phyloP scores from a whole-genome alignment of 495 filamentous ascomycete species.

The Xylaria cubensis region DNA sequence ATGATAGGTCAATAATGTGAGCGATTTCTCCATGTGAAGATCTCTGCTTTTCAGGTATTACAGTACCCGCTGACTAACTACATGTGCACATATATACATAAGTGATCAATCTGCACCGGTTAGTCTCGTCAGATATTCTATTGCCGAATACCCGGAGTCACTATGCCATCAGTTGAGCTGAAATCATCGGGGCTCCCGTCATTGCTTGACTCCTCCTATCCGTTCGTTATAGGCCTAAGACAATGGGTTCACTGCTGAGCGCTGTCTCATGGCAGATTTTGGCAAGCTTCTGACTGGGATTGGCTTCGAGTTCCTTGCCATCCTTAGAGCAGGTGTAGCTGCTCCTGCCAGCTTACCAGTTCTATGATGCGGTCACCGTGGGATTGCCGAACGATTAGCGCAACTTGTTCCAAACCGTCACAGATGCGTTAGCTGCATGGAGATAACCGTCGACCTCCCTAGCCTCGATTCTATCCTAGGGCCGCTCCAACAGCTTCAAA shows the following conservation, averaged over 20 bases:
- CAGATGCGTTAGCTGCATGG: constrained; percentile 51
- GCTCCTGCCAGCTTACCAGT: constrained; percentile 43
- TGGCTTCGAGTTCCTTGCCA: constrained; percentile 38
- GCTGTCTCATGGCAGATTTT: constrained; percentile 40
- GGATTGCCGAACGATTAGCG: constrained; percentile 39
- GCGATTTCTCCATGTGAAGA: constrained; percentile 6
- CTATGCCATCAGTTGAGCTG: constrained; percentile 2
- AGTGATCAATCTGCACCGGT: not conserved
- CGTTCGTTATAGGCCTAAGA: constrained; percentile 2
- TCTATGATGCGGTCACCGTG: constrained; percentile 39
- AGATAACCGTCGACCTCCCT: constrained; percentile 44
- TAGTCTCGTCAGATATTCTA: constrained; percentile 1
- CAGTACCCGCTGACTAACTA: not conserved
- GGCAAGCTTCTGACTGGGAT: constrained; percentile 50
- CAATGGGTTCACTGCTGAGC: not conserved
- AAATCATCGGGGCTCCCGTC: constrained; percentile 20
- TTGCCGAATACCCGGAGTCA: constrained; percentile 11
- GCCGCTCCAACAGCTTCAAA: constrained; percentile 38
- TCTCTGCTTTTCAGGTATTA: not conserved
- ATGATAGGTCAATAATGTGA: constrained; percentile 1
- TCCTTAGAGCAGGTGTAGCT: constrained; percentile 41
- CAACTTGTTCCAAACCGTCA: constrained; percentile 43
- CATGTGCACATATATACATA: not conserved
- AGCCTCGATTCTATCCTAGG: constrained; percentile 24
- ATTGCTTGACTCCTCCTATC: constrained; percentile 8